Conservation (phyloP, 1,284 basidiomycete genomes). For the Austroboletus novae-zelandiae region DNA sequence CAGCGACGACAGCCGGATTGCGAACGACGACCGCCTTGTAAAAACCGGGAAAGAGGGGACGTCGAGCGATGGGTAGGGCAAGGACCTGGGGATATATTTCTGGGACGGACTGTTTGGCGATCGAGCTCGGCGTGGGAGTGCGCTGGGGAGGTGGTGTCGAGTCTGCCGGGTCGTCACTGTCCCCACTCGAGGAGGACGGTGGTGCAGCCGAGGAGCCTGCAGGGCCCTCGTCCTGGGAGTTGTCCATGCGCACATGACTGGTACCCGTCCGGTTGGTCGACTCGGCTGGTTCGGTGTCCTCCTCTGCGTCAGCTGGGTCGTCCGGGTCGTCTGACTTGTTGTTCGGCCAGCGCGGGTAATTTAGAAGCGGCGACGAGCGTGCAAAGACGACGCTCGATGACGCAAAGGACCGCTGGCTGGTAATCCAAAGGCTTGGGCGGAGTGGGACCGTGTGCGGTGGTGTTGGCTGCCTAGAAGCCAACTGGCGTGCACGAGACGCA, state of each 20-base stretch:
- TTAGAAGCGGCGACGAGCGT: conserved; percentile 22
- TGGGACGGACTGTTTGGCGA: conserved; percentile 81
- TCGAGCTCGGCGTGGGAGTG: conserved; percentile 49
- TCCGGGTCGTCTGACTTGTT: conserved; percentile 22
- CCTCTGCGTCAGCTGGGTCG: conserved; percentile 24
- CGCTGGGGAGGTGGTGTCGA: conserved; percentile 38
- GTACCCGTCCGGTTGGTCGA: conserved; percentile 4
- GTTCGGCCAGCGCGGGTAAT: conserved; percentile 30
- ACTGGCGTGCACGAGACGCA: conserved; percentile 9
- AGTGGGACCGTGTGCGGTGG: conserved; percentile 11
- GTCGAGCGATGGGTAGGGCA: conserved; percentile 92
- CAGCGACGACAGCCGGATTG: conserved; percentile 88
- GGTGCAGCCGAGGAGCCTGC: conserved; percentile 29
- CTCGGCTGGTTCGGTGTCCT: conserved; percentile 22
- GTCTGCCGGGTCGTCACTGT: conserved; percentile 28
- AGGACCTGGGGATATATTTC: conserved; percentile 93
- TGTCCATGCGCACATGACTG: conserved; percentile 19
- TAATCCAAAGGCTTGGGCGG: conserved; percentile 6
- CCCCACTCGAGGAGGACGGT: conserved; percentile 28
- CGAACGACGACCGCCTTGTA: conserved; percentile 96
- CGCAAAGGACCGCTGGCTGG: conserved; percentile 15
- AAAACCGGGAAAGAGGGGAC: conserved; percentile 96
- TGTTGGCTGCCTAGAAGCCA: conserved; percentile 10
- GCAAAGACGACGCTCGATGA: conserved; percentile 17
- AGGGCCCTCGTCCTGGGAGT: conserved; percentile 29